Evolutionary conservation across 805 yeast genomes (phyloP), one percentile per base, ranked within the genome.

Genomic region (Scheffersomyces coipomensis): DNA sequence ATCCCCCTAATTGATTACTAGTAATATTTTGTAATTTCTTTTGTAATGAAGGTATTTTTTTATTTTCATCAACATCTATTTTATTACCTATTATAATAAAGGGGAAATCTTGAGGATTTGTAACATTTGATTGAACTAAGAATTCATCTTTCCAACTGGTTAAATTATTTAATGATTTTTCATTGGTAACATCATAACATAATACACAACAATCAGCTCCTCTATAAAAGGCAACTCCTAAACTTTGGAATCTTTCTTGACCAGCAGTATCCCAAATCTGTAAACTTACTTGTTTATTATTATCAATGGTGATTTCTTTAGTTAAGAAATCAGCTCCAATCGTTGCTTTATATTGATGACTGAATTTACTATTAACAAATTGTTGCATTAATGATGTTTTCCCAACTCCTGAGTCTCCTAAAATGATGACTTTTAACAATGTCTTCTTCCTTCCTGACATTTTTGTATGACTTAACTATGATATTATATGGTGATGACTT

Each of bases 221-320:
- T 54, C 99, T 75, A 64, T 93, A 91, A 62, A 91, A 91, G 0
- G 98, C 98, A 32, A 91, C 97, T 12, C 98, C 98, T 45, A 91
- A 72, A 42, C 95, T 84, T 66, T 93, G 98, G 75, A 91, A 91
- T 55, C 99, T 77, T 65, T 91, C 99, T 70, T 91, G 99, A 26
- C 99, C 99, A 6, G 98, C 98, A 31, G 99, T 91, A 59, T 91
- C 99, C 99, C 99, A 91, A 39, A 93, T 85, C 66, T 86, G 91
- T 75, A 85, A 74, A 17, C 88, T 81, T 7, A 84, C 89, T 47
- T 78, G 77, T 53, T 84, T 85, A 44, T 60, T 61, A 62, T 85
- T 93, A 60, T 93, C 98, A 42, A 93, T 78, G 19, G 75, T 69
- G 43, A 91, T 79, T 55, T 91, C 98, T 62, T 90, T 91, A 27